phyloP scores from a whole-genome alignment of 352 stramenopile species.

The Phytophthora chlamydospora region DNA sequence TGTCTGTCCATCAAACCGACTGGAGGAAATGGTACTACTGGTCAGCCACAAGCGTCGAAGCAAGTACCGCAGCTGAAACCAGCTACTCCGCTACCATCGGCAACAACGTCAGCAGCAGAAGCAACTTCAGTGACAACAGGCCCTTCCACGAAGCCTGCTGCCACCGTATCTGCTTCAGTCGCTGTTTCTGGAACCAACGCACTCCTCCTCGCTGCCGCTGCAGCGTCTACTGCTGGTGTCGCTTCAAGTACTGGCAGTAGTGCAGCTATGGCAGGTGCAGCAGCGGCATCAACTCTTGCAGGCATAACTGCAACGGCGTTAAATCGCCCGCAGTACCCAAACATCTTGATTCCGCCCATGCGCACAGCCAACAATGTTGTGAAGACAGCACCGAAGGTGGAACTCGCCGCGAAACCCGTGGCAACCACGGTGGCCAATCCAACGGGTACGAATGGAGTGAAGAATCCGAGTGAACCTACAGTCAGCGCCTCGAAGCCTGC shows the following conservation, averaged over 20 bases:
- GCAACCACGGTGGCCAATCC: constrained; percentile 1
- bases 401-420: constrained; percentile 9
- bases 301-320: constrained; percentile 46
- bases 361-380: constrained; percentile 9
- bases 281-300: constrained; percentile 28
- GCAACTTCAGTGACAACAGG: constrained; percentile 2
- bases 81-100: constrained; percentile 6
- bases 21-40: constrained; percentile 16
- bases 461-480: constrained; percentile 6
- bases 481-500: constrained; percentile 9
- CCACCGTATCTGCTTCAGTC: constrained; percentile 1
- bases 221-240: constrained; percentile 15
- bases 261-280: constrained; percentile 11
- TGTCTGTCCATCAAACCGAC: constrained; percentile 49
- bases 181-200: constrained; percentile 22
- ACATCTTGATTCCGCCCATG: constrained; percentile 55
- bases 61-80: constrained; percentile 14
- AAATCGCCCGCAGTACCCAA: constrained; percentile 60
- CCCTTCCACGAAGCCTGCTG: constrained; percentile 3
- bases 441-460: constrained; percentile 15
- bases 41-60: constrained; percentile 18
- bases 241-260: constrained; percentile 14
- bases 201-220: constrained; percentile 26
- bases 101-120: constrained; percentile 12
- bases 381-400: constrained; percentile 26